phyloP scores from a whole-genome alignment of 805 yeast genomes.

The Tetrapisispora taiwanensis region DNA sequence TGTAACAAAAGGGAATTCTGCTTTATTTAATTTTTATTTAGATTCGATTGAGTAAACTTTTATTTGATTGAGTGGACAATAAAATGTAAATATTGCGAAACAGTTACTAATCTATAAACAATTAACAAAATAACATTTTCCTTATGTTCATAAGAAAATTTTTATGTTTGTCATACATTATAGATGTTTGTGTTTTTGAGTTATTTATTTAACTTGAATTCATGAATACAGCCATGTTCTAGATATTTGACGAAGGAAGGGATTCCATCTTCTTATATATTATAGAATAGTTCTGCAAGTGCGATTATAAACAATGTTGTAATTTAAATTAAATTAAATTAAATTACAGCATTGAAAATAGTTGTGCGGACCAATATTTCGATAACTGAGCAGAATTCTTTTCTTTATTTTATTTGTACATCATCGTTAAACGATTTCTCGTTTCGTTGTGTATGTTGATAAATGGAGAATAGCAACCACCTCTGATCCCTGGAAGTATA shows the following conservation, averaged over 20 bases:
- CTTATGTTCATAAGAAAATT: not conserved
- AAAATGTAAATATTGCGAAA: not conserved
- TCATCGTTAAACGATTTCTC: too few relatives aligned
- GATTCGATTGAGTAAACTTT: not conserved
- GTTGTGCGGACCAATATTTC: slow-evolving; percentile 20
- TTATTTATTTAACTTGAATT: too few relatives aligned
- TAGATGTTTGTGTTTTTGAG: not conserved
- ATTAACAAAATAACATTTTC: not conserved
- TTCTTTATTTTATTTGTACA: slow-evolving; percentile 6
- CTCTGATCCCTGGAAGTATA: not conserved
- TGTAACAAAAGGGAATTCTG: slow-evolving; percentile 13
- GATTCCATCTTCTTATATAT: slow-evolving; percentile 2
- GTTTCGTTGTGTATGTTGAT: not conserved
- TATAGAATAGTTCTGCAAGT: slow-evolving; percentile 30
- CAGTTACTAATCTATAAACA: slow-evolving; percentile 1
- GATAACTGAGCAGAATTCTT: slow-evolving; percentile 42
- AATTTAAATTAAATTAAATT: too few relatives aligned
- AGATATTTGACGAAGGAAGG: slow-evolving; percentile 3
- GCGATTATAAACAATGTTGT: slow-evolving; percentile 15
- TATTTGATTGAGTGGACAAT: not conserved
- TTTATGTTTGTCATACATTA: not conserved
- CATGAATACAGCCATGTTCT: not conserved
- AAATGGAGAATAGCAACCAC: slow-evolving; percentile 3
- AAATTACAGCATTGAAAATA: not conserved
- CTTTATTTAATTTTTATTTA: slow-evolving; percentile 2